phyloP scores from a whole-genome alignment of 208 protist species.

The Leishmania guyanensis region DNA sequence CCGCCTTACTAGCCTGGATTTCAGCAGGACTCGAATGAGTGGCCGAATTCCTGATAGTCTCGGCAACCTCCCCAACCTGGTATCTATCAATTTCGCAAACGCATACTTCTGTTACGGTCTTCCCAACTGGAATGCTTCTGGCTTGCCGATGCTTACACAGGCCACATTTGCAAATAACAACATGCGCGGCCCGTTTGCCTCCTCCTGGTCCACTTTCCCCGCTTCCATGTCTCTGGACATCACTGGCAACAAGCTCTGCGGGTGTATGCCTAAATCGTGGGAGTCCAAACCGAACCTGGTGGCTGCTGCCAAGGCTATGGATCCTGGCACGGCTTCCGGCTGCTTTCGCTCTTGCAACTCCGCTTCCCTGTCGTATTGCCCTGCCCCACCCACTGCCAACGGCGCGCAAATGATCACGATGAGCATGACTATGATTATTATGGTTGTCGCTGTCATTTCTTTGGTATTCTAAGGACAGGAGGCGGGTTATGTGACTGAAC shows the following conservation, averaged over 20 bases:
- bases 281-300: constrained; percentile 14
- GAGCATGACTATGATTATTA: background rate
- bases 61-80: constrained; percentile 7
- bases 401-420: constrained; percentile 7
- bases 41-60: constrained; percentile 16
- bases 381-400: background rate
- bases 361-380: constrained; percentile 19
- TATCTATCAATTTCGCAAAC: constrained; percentile 13
- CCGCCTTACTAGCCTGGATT: constrained; percentile 10
- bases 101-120: constrained; percentile 29
- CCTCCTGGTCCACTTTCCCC: constrained; percentile 29
- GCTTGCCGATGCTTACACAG: constrained; percentile 16
- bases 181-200: constrained; percentile 26
- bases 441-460: constrained; percentile 3
- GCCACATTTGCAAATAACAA: constrained; percentile 25
- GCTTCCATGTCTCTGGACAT: constrained; percentile 16
- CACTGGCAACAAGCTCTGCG: constrained; percentile 28
- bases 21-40: constrained; percentile 19
- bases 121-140: constrained; percentile 27
- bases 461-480: constrained; percentile 3
- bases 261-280: constrained; percentile 27
- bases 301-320: constrained; percentile 20
- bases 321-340: constrained; percentile 7
- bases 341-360: constrained; percentile 16
- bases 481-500: too few species aligned